Percentiles rank a stretch among this genome's conserved stretches.
These are phyloP conservation scores for Hanseniaspora uvarum DNA, from an alignment of 1,139 yeast species.

Conservation along the genomic window DNA sequence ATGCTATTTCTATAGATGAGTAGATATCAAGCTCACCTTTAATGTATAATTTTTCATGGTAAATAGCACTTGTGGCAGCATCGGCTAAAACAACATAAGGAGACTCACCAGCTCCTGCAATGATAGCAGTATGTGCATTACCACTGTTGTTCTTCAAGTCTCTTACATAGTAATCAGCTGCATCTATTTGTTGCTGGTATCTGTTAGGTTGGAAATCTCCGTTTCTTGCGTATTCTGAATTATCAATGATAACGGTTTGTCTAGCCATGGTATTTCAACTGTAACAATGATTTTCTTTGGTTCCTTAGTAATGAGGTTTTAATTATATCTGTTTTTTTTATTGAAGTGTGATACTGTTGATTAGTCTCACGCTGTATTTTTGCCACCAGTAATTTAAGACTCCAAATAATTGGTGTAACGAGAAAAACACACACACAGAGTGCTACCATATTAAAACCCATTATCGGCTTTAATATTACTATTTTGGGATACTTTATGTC, in stretches of 20 bases:
- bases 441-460: too few relatives aligned
- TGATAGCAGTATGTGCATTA: constrained; percentile 83
- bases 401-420: background rate
- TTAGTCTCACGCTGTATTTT: too few relatives aligned
- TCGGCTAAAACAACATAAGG: constrained; percentile 62
- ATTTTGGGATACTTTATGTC: background rate
- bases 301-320: background rate
- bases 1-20: constrained; percentile 93
- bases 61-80: constrained; percentile 17
- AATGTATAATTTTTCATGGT: constrained; percentile 35
- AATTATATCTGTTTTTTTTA: background rate
- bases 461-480: background rate
- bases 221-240: constrained; percentile 90
- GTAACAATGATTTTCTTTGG: background rate
- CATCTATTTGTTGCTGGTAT: constrained; percentile 85
- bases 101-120: constrained; percentile 77
- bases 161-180: constrained; percentile 82
- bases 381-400: background rate
- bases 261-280: constrained; percentile 57
- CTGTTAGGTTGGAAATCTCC: constrained; percentile 88
- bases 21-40: constrained; percentile 60
- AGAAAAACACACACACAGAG: background rate
- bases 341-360: too few relatives aligned
- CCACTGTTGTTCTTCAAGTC: constrained; percentile 83
- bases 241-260: constrained; percentile 92